These are phyloP conservation scores for Coemansia umbellata DNA, from an alignment of 192 early-diverging fungal species.

Conservation along the genomic window DNA sequence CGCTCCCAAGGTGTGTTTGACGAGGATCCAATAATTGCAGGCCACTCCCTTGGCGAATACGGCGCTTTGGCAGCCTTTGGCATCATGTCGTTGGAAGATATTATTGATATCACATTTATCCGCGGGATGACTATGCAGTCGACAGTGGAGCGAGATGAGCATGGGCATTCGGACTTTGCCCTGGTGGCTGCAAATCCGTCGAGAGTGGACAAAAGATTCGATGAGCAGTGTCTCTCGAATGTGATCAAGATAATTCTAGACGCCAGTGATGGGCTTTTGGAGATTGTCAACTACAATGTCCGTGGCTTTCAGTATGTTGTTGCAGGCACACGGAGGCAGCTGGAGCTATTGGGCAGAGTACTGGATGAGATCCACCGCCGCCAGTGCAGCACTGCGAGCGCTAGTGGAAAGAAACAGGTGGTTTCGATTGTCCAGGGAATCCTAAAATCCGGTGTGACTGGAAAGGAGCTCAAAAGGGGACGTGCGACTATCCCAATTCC, in stretches of 20 bases:
- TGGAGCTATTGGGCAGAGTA: slow-evolving; percentile 70
- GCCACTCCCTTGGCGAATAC: slow-evolving; percentile 96
- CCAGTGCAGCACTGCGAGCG: slow-evolving; percentile 50
- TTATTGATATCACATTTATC: slow-evolving; percentile 92
- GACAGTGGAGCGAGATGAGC: slow-evolving; percentile 75
- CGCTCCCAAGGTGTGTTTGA: slow-evolving; percentile 77
- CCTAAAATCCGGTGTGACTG: no score
- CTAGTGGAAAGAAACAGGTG: no score
- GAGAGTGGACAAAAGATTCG: slow-evolving; percentile 74
- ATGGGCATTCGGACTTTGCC: slow-evolving; percentile 84
- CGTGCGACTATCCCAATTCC: slow-evolving; percentile 85
- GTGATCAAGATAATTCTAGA: slow-evolving; percentile 63
- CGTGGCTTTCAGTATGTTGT: slow-evolving; percentile 96
- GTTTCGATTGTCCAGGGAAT: no score
- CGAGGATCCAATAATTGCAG: slow-evolving; percentile 73
- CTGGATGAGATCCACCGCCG: slow-evolving; percentile 78
- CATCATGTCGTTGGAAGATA: slow-evolving; percentile 73
- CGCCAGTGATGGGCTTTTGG: slow-evolving; percentile 67
- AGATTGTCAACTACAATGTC: slow-evolving; percentile 98
- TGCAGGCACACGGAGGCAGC: slow-evolving; percentile 73
- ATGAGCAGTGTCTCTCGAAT: slow-evolving; percentile 61
- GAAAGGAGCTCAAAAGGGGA: slow-evolving; percentile 67
- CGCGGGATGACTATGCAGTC: slow-evolving; percentile 99
- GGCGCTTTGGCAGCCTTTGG: slow-evolving; percentile 83
- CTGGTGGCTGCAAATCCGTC: slow-evolving; percentile 94